Evolutionary conservation across 441 rosid genomes (phyloP).

Genomic region (Flueggea neowawraea): DNA sequence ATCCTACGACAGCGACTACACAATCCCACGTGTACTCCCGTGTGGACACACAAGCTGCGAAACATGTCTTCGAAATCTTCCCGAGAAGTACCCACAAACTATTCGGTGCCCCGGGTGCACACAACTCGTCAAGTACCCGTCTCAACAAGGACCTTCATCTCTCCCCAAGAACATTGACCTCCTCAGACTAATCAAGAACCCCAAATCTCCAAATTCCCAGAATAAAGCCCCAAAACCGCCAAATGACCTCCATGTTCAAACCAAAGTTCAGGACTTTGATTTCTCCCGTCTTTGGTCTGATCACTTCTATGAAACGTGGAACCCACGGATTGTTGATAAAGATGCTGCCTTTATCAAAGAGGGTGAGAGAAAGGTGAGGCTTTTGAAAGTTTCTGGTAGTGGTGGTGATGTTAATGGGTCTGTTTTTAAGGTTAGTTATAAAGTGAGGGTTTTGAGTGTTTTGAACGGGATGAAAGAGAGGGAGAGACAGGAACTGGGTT

Average conservation of each 20-base stretch:
- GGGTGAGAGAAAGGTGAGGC: constrained; percentile 32
- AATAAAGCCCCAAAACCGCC: background rate
- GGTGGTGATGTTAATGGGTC: constrained; percentile 20
- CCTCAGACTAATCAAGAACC: constrained; percentile 48
- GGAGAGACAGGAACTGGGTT: constrained; percentile 41
- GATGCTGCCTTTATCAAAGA: constrained; percentile 29
- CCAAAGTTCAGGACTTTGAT: constrained; percentile 14
- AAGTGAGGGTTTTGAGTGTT: constrained; percentile 44
- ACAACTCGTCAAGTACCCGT: constrained; percentile 73
- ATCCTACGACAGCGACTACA: constrained; percentile 48
- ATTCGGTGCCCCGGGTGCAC: constrained; percentile 91
- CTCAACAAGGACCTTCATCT: constrained; percentile 55
- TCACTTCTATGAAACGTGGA: constrained; percentile 67
- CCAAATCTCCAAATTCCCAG: constrained; percentile 7
- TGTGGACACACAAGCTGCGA: constrained; percentile 91
- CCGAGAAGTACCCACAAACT: constrained; percentile 54
- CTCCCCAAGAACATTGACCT: constrained; percentile 96
- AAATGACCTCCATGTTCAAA: constrained; percentile 6
- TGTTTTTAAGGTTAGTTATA: constrained; percentile 47
- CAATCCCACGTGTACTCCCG: constrained; percentile 77
- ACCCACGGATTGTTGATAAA: constrained; percentile 42
- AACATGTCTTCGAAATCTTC: constrained; percentile 55
- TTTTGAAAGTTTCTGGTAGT: constrained; percentile 37
- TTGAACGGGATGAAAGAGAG: constrained; percentile 50
- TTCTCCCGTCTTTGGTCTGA: constrained; percentile 58